phyloP scores from a whole-genome alignment of 2,329 filamentous ascomycete genomes.

The Cladorrhinum sp. region DNA sequence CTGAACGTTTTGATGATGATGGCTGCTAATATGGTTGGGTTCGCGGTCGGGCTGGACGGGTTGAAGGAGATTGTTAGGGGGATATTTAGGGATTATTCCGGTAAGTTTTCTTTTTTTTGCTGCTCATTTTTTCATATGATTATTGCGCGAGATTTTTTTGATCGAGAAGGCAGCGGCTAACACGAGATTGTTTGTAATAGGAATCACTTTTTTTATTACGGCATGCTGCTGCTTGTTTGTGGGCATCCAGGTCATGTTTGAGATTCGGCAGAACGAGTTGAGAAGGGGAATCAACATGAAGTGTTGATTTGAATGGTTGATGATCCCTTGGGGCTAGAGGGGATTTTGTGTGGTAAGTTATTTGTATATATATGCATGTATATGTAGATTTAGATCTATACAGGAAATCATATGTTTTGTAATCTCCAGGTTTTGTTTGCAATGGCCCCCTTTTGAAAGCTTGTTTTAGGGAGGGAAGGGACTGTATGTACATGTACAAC shows the following conservation, averaged over 20 bases:
- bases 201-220: constrained; percentile 67
- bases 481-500: too few relatives aligned
- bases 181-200: constrained; percentile 35
- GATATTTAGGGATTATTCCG: constrained; percentile 72
- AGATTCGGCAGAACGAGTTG: constrained; percentile 81
- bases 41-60: constrained; percentile 88
- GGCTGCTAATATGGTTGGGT: constrained; percentile 88
- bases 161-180: too few relatives aligned
- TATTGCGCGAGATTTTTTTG: too few relatives aligned
- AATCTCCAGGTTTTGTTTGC: too few relatives aligned
- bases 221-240: constrained; percentile 77
- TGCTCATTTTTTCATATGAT: background rate
- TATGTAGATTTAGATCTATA: background rate
- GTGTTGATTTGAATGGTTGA: constrained; percentile 54
- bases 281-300: constrained; percentile 78
- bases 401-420: too few relatives aligned
- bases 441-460: too few relatives aligned
- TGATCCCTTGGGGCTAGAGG: too few relatives aligned
- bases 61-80: constrained; percentile 70
- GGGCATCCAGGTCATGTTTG: constrained; percentile 93
- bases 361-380: background rate
- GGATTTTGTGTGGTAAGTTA: background rate
- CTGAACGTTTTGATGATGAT: constrained; percentile 93
- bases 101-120: constrained; percentile 39
- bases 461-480: too few relatives aligned